These are phyloP conservation scores for Solanum chacoense DNA, from an alignment of 305 asterid genomes.

Conservation along the genomic window DNA sequence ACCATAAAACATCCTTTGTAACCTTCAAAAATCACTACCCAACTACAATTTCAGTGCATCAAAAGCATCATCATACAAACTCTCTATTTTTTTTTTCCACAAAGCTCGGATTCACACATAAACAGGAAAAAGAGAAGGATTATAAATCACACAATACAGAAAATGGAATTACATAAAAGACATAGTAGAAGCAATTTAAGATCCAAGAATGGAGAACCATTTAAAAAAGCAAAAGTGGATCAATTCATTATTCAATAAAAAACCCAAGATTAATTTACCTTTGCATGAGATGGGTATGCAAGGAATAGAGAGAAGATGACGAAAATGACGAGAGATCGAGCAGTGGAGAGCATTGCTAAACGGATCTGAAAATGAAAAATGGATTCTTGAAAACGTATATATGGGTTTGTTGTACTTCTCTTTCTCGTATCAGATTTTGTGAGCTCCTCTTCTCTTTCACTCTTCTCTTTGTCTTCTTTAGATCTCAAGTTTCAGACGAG, in stretches of 20 bases:
- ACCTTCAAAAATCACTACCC: not conserved
- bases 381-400: not conserved
- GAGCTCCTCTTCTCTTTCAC: not conserved
- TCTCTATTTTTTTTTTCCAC: not conserved
- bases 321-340: not conserved
- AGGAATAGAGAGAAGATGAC: slow-evolving; percentile 3
- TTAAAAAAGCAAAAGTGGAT: not conserved
- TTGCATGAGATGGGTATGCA: slow-evolving; percentile 1
- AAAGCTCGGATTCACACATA: not conserved
- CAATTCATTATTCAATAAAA: not conserved
- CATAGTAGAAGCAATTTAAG: not conserved
- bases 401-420: not conserved
- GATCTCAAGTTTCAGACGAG: not conserved
- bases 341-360: not conserved
- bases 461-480: not conserved
- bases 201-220: not conserved
- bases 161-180: not conserved
- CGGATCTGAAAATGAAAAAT: not conserved
- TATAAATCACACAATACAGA: not conserved
- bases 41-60: not conserved
- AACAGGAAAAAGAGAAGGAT: not conserved
- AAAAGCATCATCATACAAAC: not conserved
- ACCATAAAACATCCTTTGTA: not conserved
- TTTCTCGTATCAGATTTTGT: not conserved
- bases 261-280: not conserved